These are phyloP conservation scores for Sugiyamaella chiloensis DNA, from an alignment of 805 yeast species.

Conservation along the genomic window DNA sequence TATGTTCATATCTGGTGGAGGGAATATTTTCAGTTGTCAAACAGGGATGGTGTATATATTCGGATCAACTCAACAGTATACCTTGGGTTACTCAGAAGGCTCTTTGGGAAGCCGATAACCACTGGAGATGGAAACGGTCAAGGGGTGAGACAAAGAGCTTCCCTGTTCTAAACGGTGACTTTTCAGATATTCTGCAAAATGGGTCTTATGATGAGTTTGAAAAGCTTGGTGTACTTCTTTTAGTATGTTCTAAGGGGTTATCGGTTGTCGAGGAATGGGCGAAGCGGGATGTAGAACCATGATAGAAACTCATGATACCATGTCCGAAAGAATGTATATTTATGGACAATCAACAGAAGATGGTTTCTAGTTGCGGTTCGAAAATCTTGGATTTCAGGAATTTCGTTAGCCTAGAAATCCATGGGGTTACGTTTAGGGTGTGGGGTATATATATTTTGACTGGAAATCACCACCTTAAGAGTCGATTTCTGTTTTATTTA, in stretches of 20 bases:
- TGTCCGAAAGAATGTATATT: too few species aligned
- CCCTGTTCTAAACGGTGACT: background rate
- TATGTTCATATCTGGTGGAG: constrained; percentile 1
- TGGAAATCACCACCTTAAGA: too few species aligned
- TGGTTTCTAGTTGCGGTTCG: too few species aligned
- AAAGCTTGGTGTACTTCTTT: background rate
- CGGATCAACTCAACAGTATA: background rate
- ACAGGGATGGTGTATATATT: background rate
- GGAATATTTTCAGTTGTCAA: constrained; percentile 1
- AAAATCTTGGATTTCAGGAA: too few species aligned
- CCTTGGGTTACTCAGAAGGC: constrained; percentile 1
- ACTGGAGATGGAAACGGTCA: constrained; percentile 3
- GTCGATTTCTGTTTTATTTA: too few species aligned
- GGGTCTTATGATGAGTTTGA: background rate
- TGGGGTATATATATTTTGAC: too few species aligned
- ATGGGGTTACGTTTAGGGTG: too few species aligned
- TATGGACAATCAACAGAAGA: too few species aligned
- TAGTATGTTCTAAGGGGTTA: background rate
- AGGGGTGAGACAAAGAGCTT: background rate
- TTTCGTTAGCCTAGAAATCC: too few species aligned
- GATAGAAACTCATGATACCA: too few species aligned
- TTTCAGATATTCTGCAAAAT: background rate
- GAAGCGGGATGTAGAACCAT: too few species aligned
- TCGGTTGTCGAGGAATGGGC: background rate
- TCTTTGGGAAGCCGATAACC: constrained; percentile 1